phyloP scores from a whole-genome alignment of 257 asterid species.

The Lycium ferocissimum region DNA sequence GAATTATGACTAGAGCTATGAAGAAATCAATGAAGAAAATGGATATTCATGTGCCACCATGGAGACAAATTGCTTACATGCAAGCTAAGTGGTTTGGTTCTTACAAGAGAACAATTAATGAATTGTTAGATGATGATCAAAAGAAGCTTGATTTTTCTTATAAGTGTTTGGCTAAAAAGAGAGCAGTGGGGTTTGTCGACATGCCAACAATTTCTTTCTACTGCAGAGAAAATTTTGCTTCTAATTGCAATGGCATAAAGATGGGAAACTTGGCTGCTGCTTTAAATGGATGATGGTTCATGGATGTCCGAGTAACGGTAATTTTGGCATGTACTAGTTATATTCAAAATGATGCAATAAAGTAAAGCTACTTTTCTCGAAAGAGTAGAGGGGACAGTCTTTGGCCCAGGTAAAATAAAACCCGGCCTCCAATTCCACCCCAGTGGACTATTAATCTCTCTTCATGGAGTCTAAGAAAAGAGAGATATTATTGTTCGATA shows the following conservation, averaged over 20 bases:
- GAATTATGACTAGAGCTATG: constrained; percentile 60
- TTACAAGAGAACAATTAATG: constrained; percentile 61
- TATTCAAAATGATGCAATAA: background rate
- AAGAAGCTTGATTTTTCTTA: background rate
- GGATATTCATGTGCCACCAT: constrained; percentile 68
- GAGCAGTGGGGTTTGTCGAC: constrained; percentile 58
- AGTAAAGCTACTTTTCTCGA: background rate
- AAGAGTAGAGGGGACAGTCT: too few relatives aligned
- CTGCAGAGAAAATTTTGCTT: constrained; percentile 47
- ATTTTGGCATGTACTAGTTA: too few relatives aligned
- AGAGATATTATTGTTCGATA: too few relatives aligned
- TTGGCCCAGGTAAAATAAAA: too few relatives aligned
- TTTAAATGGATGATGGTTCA: constrained; percentile 29
- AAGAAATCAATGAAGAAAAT: constrained; percentile 61
- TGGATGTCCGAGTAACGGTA: background rate
- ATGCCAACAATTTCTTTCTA: constrained; percentile 29
- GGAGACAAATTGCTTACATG: constrained; percentile 71
- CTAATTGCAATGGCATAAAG: constrained; percentile 39
- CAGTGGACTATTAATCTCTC: background rate
- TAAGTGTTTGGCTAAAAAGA: constrained; percentile 28
- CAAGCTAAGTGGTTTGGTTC: constrained; percentile 73
- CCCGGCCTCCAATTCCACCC: background rate
- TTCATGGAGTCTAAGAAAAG: background rate
- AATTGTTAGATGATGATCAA: constrained; percentile 32
- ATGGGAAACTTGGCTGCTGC: constrained; percentile 62